Base-by-base conservation (phyloP, 371 early-diverging fungal species). In the Lichtheimia hyalospora region DNA sequence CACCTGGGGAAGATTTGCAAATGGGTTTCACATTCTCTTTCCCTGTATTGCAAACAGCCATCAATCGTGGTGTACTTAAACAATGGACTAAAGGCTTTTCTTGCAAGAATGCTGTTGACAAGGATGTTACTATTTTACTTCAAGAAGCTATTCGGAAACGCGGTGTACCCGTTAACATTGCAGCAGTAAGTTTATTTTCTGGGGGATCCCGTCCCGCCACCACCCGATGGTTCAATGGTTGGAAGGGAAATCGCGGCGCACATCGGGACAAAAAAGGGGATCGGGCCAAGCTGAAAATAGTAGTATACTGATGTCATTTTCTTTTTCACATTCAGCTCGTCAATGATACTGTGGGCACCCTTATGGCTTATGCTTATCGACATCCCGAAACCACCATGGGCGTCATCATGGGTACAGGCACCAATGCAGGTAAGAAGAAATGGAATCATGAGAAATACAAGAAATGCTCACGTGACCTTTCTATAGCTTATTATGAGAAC, bases 291-390 rank as follows among this genome's bases (percentile, higher is more conserved):
- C 46, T 21, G 18, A 46, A n/a, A 16, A 46, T 21, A 46, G 46
- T 16, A 46, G 18, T 46, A 16, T 18, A 8, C 46, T 46, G 46
- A 21, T 46, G 46, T 21, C 46, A 46, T 46, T 5, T 25, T 8
- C 0, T 34, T 34, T 34, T 34, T 34, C 34, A 34, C 2, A 34
- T 46, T 15, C 60, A 76, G 60, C 74, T 97, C 49, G 89, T 98
- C 58, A 97, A 98, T 77, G 98, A 98, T 79, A 96, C 98, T 0
- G 96, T 95, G 10, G 97, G 96, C 57, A 96, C 96, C 2, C 75
- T 96, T 44, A 82, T 95, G 67, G 89, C 95, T 44, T 86, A 93
- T 57, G 92, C 92, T 3, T 96, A 95, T 81, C 65, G 73, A 54
- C 66, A 88, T 57, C 91, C 94, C 15, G 82, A 88, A 41, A 92